Conservation (phyloP, 2,329 filamentous ascomycete genomes). For the Dactylellina drechsleri region DNA sequence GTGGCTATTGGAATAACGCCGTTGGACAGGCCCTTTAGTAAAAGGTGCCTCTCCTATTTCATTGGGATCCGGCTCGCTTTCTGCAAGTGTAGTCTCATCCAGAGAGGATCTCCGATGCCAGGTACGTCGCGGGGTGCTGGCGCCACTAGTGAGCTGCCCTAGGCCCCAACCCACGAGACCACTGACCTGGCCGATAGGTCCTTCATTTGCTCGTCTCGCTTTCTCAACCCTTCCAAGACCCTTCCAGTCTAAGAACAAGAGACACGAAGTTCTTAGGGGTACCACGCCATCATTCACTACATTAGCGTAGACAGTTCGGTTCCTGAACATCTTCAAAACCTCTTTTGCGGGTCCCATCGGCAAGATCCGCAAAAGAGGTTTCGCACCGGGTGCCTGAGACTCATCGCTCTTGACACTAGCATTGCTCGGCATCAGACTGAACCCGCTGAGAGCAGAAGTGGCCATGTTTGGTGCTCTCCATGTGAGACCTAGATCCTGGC, state of each 20-base stretch:
- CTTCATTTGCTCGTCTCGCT: slow-evolving; percentile 80
- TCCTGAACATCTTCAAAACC: slow-evolving; percentile 86
- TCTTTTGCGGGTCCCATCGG: slow-evolving; percentile 90
- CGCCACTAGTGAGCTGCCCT: slow-evolving; percentile 76
- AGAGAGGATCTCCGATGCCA: slow-evolving; percentile 46
- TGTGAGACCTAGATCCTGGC: slow-evolving; percentile 91
- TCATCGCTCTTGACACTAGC: slow-evolving; percentile 65
- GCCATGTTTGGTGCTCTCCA: slow-evolving; percentile 86
- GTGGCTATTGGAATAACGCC: slow-evolving; percentile 43
- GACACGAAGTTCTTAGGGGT: slow-evolving; percentile 89
- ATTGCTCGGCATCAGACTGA: slow-evolving; percentile 42
- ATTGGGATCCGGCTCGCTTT: slow-evolving; percentile 24
- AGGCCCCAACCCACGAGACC: slow-evolving; percentile 94
- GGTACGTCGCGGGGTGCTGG: slow-evolving; percentile 39
- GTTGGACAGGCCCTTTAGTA: slow-evolving; percentile 33
- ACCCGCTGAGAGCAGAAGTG: slow-evolving; percentile 69
- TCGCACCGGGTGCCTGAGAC: slow-evolving; percentile 79
- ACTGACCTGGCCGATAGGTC: slow-evolving; percentile 76
- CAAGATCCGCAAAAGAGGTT: slow-evolving; percentile 86
- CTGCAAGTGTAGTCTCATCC: slow-evolving; percentile 37
- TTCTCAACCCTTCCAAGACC: slow-evolving; percentile 93
- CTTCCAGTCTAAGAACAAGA: slow-evolving; percentile 97
- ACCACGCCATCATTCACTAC: slow-evolving; percentile 98
- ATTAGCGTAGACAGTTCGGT: slow-evolving; percentile 93
- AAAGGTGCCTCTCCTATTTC: slow-evolving; percentile 35